Evolutionary conservation across 2,329 filamentous ascomycete genomes (phyloP), one percentile per base, ranked within the genome.

Genomic region (Fusarium lateritium): DNA sequence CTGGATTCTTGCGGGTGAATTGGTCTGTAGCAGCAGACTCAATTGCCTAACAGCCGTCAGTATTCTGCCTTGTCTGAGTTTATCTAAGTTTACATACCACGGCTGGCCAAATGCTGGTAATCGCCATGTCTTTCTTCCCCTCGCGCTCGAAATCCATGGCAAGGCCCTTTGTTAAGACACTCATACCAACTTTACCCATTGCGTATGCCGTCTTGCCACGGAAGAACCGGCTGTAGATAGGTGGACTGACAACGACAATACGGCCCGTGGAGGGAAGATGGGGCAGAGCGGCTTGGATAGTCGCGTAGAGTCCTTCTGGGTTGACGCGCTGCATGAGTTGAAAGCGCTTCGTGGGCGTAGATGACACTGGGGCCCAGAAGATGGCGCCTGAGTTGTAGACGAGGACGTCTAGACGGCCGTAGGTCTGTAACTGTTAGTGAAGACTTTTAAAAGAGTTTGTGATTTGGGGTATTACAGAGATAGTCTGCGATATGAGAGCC

Each of bases 301-400:
- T 85, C 19, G 86, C 91, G 79, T 97, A 97, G 1, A 97, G 82
- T 0, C 93, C 94, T 72, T 93, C 89, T 0, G 88, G 84, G 73
- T 94, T 94, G 65, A 94, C 88, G 63, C 84, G 83, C 79, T 94
- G 91, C 90, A 94, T 93, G 69, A 91, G 86, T 76, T 89, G 88
- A 80, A 93, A 95, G n/a, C 92, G 86, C 78, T 91, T 92, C 68
- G 91, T 82, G 0, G 92, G 90, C 0, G 92, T 95, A 46, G 89
- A 86, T 52, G 89, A 86, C 0, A 97, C 88, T 2, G 91, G 86
- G 0, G 91, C 87, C 92, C 93, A 95, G 90, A 91, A 96, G 70
- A 97, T 94, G 4, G 93, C 93, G 40, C 93, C 93, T 0, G 91
- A 90, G 77, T 96, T 97, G 83, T 97, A 97, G 49, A 96, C 79